These are phyloP conservation scores for Fallopia convolvulus DNA, from an alignment of 148 eudicot species.

Conservation along the genomic window DNA sequence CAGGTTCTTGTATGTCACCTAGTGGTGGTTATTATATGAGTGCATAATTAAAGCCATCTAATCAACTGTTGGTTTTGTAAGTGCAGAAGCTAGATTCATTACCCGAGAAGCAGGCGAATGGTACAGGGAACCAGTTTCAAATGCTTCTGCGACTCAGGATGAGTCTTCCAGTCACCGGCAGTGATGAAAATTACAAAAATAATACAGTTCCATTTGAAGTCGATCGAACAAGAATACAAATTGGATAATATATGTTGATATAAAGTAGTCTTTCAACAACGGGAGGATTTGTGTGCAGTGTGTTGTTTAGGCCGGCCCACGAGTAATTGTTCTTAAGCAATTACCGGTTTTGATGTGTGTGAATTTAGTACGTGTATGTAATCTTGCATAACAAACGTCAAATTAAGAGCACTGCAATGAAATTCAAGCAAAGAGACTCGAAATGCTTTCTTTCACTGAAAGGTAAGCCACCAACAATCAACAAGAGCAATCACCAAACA, in stretches of 20 bases:
- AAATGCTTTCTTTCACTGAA: too few species aligned
- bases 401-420: not conserved
- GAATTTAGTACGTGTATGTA: not conserved
- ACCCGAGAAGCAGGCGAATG: constrained; percentile 64
- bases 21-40: too few species aligned
- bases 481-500: constrained; percentile 34
- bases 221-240: not conserved
- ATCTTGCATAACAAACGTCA: not conserved
- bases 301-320: not conserved
- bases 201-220: not conserved
- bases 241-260: too few species aligned
- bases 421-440: constrained; percentile 6
- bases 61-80: not conserved
- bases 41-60: not conserved
- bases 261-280: not conserved
- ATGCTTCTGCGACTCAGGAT: constrained; percentile 12
- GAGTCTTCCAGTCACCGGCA: not conserved
- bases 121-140: constrained; percentile 65
- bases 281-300: not conserved
- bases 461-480: constrained; percentile 15
- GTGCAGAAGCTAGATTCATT: constrained; percentile 89
- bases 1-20: not conserved
- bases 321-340: not conserved
- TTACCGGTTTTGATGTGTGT: not conserved
- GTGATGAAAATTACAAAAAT: not conserved